Percentiles rank a stretch among this genome's conserved stretches.
Conservation (phyloP, 495 filamentous ascomycete species). For the Baudoinia panamericana region DNA sequence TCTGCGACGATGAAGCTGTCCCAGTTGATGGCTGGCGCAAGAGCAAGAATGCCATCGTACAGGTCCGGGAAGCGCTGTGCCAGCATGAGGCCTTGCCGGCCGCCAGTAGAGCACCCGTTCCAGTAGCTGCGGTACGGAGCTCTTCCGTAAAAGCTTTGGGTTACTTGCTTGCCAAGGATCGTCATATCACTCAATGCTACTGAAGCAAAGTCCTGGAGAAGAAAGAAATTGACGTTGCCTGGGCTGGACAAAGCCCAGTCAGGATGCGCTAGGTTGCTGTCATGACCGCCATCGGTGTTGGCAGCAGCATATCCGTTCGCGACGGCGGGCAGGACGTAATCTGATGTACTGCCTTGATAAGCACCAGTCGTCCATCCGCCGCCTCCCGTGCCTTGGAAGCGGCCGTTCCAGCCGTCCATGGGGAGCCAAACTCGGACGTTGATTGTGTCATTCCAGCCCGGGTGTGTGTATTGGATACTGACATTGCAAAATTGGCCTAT, state of each 20-base stretch:
- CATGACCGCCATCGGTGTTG: constrained; percentile 33
- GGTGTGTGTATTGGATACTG: constrained; percentile 34
- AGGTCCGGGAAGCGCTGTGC: constrained; percentile 17
- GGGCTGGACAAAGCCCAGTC: constrained; percentile 32
- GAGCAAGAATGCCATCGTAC: constrained; percentile 33
- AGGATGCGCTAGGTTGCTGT: background rate
- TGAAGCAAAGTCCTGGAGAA: constrained; percentile 31
- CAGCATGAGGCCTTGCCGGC: constrained; percentile 12
- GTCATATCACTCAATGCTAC: constrained; percentile 7
- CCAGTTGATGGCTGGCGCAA: constrained; percentile 30
- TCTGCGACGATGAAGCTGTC: constrained; percentile 1
- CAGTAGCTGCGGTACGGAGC: constrained; percentile 32
- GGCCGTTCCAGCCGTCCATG: constrained; percentile 31
- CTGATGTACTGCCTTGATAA: too few species aligned
- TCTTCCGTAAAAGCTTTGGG: constrained; percentile 26
- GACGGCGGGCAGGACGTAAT: constrained; percentile 21
- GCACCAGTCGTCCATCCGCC: constrained; percentile 31
- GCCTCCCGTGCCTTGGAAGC: constrained; percentile 34
- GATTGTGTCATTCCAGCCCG: constrained; percentile 31
- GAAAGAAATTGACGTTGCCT: constrained; percentile 33
- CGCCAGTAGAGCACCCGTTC: constrained; percentile 34
- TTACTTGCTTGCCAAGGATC: constrained; percentile 13
- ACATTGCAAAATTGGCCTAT: constrained; percentile 40
- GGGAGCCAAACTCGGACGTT: constrained; percentile 32
- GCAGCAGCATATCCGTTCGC: constrained; percentile 31